Base-by-base conservation (phyloP, 371 early-diverging fungal genomes). In the Mortierella sp. region DNA sequence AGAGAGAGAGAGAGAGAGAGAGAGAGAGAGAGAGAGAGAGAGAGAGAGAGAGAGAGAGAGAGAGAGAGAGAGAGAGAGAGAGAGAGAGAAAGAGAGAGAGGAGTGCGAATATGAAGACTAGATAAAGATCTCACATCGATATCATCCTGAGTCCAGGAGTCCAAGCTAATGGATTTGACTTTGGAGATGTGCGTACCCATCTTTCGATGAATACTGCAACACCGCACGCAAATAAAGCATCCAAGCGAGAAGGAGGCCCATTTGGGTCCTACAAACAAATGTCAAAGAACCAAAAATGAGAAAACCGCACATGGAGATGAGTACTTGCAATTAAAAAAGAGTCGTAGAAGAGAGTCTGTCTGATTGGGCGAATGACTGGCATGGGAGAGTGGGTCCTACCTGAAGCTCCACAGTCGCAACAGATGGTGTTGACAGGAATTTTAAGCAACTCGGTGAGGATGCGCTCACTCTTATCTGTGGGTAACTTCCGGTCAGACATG, bases 161-260 rank as follows among this genome's bases (percentile, higher is more conserved):
- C 98, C 85, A 98, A 85, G 48, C 89, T 90, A 25, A 96, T 91
- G 5, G 95, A 95, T 80, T 95, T 97, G 45, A 98, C 95, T 71
- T 95, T 94, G 47, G 96, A 90, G 68, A 97, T 95, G 70, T 97
- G 97, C 0, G 97, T 97, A 29, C 97, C 97, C 87, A 97, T 90
- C 70, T 92, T 92, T 30, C 98, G 86, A 75, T 98, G 98, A 48
- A 95, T 84, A 30, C 97, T 94, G 45, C 91, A 92, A 85, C 98
- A 98, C 2, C 97, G 88, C 48, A 98, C 96, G 81, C 98, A 98
- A 29, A 98, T 76, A 75, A 98, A 97, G 37, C 97, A 86, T 19
- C 98, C 97, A 30, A 98, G 82, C 68, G 96, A 96, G 89, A 91
- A 93, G 4, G 96, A 95, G 12, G 97, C 96, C 97, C 97, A 98